Evolutionary conservation across 2,329 filamentous ascomycete genomes (phyloP).

Genomic region (Talaromyces atroroseus): DNA sequence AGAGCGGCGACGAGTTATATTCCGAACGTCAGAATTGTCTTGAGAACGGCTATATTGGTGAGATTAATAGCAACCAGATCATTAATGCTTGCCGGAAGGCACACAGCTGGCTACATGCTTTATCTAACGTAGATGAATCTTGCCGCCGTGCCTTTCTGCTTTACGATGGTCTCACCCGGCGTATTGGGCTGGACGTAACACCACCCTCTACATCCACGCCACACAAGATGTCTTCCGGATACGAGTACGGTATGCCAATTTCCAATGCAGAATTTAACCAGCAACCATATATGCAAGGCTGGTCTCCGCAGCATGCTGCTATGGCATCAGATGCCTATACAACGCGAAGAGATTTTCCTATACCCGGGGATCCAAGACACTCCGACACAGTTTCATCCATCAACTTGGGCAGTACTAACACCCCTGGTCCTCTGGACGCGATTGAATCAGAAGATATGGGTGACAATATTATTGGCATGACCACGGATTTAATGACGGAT

Average conservation of each 20-base stretch:
- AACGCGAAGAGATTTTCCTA: neutral
- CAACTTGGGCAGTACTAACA: neutral
- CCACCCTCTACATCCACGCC: neutral
- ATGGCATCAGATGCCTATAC: neutral
- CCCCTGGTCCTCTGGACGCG: neutral
- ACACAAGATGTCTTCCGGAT: too few species aligned
- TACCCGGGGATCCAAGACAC: neutral
- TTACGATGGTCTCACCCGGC: slow-evolving; percentile 28
- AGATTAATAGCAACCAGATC: slow-evolving; percentile 22
- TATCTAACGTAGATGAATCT: slow-evolving; percentile 26
- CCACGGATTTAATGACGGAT: neutral
- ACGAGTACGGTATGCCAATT: neutral
- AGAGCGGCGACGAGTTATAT: slow-evolving; percentile 24
- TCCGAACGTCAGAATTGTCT: slow-evolving; percentile 17
- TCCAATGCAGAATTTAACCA: neutral
- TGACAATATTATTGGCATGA: neutral
- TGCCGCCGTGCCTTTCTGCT: slow-evolving; percentile 32
- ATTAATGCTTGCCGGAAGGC: slow-evolving; percentile 31
- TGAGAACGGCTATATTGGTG: slow-evolving; percentile 10
- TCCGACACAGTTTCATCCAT: neutral
- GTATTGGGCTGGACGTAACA: slow-evolving; percentile 18
- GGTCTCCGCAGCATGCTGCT: neutral
- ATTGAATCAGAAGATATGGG: neutral
- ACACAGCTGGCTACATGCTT: slow-evolving; percentile 32
- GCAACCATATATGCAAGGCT: neutral